Base-by-base conservation (phyloP, 495 filamentous ascomycete species). In the Penicillium atrosanguineum region DNA sequence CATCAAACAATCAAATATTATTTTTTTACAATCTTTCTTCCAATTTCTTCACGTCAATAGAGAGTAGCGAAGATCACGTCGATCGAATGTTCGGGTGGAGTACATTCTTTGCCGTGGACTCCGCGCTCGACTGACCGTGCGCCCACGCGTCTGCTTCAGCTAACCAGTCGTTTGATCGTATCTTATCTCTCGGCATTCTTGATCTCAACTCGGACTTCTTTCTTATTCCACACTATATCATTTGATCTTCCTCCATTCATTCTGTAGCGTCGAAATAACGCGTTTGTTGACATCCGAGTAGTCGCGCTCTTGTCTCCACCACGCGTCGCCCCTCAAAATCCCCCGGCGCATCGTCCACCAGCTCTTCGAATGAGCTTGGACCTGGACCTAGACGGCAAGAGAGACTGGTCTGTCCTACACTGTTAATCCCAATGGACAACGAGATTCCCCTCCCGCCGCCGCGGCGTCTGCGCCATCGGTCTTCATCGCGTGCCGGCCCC, bases 401-500 rank as follows among this genome's bases (percentile, higher is more conserved):
- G 21, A 28, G 15, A 31, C 23, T 45, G 38, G 48, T 40, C 29
- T 36, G 40, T 31, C 36, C 42, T 23, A 31, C 46, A 8, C 44
- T 9, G 41, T 41, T 48, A 14, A 18, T 46, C 26, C 57, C 37
- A 56, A 77, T 76, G 74, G 74, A 76, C 44, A 64, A 60, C 60
- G 74, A 77, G 55, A 45, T 75, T 26, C 73, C 74, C 19, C 71
- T 77, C 15, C 74, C 74, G 34, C 74, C 74, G 20, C 71, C 69
- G 6, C 74, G 66, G 50, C 67, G 68, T 26, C 67, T 75, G 44
- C 69, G 68, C n/a, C 67, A 74, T 48, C 69, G 74, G 46, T 73
- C 73, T 7, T 68, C 72, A 34, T 47, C 44, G 48, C 61, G 43
- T 37, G 50, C 42, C 25, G 29, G 44, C 40, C 23, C 39, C 47